Evolutionary conservation across 2,329 filamentous ascomycete genomes (phyloP), one percentile per base, ranked within the genome.

Genomic region (Aspergillus eucalypticola): DNA sequence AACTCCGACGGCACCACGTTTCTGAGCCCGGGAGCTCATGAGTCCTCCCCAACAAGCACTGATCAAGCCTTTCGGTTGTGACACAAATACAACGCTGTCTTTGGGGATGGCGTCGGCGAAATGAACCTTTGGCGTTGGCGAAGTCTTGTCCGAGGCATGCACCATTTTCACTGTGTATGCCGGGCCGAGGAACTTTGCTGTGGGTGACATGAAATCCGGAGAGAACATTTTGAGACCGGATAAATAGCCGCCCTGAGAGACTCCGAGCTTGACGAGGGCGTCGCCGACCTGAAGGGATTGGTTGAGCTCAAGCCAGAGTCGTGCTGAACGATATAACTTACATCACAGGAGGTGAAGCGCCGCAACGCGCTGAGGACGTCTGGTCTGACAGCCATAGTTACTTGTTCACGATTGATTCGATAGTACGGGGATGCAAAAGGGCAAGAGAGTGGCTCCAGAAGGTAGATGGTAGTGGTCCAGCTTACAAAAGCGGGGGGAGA

Each of bases 41-140:
- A 79, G 59, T 1, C 76, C 76, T 15, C 76, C 76, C 68, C 70
- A 79, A 58, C 73, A 76, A 5, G 75, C 75, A 38, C 69, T 73
- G 49, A 71, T 68, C 8, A 72, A 54, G 2, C 65, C 68, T 51
- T 69, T 69, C 0, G 76, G 76, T 55, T 76, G 74, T 0, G 71
- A 74, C 3, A 79, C 68, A 60, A 76, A 78, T 8, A 78, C 71
- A 2, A 78, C 71, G 29, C 67, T 70, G 19, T 65, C 74, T 35
- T 67, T 60, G 11, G 69, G 67, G 19, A 75, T 75, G n/a, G 65
- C 60, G 56, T 79, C 76, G 8, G 69, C 75, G 46, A 75, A 76
- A 57, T 77, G 75, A n/a, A 59, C 59, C 3, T 60, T 44, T 5
- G 71, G 71, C n/a, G 64, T 73, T 1, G 73, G 73, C 1, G 70